These are phyloP conservation scores for Asparagopsis taxiformis DNA, from an alignment of 31 red algal species.

Conservation along the genomic window DNA sequence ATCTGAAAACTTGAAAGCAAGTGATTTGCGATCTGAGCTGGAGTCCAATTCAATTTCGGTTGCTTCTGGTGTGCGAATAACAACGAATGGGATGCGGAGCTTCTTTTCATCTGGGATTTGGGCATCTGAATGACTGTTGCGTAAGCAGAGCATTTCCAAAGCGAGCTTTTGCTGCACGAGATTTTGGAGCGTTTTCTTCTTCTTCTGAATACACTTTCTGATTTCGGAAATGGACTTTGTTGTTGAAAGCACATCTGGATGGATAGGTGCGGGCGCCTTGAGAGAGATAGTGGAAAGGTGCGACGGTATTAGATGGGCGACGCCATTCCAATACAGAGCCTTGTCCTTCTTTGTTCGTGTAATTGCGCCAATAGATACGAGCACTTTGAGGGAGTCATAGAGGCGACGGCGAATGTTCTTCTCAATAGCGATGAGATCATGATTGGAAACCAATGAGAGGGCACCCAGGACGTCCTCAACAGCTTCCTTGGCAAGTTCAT, in stretches of 20 bases:
- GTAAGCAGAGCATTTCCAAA: constrained; percentile 24
- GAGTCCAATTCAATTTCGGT: constrained; percentile 37
- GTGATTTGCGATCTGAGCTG: constrained; percentile 10
- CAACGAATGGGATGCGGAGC: constrained; percentile 45
- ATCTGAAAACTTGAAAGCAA: constrained; percentile 38
- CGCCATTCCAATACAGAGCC: constrained; percentile 38
- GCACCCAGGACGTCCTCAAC: constrained; percentile 14
- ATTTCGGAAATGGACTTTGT: background rate
- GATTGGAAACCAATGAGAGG: background rate
- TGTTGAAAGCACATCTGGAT: background rate
- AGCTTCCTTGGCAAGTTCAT: constrained; percentile 33
- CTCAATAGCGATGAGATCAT: constrained; percentile 37
- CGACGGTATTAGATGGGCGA: constrained; percentile 18
- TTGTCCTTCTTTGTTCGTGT: constrained; percentile 20
- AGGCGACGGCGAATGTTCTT: constrained; percentile 61
- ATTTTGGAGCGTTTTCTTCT: constrained; percentile 9
- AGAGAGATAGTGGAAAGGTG: background rate
- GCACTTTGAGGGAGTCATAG: constrained; percentile 66
- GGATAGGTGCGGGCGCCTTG: background rate
- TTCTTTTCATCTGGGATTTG: constrained; percentile 7
- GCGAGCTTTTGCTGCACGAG: constrained; percentile 12
- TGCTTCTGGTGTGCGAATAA: constrained; percentile 39
- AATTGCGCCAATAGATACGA: constrained; percentile 53
- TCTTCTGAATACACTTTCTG: constrained; percentile 4
- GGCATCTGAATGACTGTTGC: constrained; percentile 16